phyloP scores from a whole-genome alignment of 2,329 filamentous ascomycete species.

The Septoria petroselini region DNA sequence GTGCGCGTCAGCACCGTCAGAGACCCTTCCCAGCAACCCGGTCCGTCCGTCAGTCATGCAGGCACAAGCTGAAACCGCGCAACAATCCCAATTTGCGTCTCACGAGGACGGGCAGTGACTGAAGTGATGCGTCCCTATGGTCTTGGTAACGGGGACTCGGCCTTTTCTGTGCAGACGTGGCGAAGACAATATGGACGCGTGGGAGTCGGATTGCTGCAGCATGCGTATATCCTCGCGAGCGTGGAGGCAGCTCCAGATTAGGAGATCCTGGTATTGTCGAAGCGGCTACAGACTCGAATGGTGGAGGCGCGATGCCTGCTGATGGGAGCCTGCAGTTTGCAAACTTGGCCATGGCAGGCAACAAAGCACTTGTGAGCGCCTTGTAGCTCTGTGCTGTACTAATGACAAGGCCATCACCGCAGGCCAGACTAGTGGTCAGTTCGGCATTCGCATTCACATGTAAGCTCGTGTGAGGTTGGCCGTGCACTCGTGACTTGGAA shows the following conservation, averaged over 20 bases:
- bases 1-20: not conserved
- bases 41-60: constrained; percentile 2
- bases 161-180: constrained; percentile 2
- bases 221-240: constrained; percentile 8
- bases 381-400: not conserved
- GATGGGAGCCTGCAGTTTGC: not conserved
- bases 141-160: not conserved
- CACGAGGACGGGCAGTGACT: constrained; percentile 5
- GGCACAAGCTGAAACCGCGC: constrained; percentile 9
- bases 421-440: too few relatives aligned
- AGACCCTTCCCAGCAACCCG: constrained; percentile 1
- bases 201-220: constrained; percentile 3
- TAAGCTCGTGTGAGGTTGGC: constrained; percentile 1
- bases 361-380: not conserved
- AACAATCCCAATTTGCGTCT: not conserved
- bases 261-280: not conserved
- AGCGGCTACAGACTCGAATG: not conserved
- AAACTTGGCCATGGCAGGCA: not conserved
- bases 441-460: too few relatives aligned
- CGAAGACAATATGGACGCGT: constrained; percentile 4
- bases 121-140: constrained; percentile 3
- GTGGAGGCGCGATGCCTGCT: not conserved
- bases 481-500: too few relatives aligned
- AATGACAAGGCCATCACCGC: too few relatives aligned
- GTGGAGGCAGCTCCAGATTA: not conserved